Base-by-base conservation (phyloP, 345 rosid species). In the Brassica carinata region DNA sequence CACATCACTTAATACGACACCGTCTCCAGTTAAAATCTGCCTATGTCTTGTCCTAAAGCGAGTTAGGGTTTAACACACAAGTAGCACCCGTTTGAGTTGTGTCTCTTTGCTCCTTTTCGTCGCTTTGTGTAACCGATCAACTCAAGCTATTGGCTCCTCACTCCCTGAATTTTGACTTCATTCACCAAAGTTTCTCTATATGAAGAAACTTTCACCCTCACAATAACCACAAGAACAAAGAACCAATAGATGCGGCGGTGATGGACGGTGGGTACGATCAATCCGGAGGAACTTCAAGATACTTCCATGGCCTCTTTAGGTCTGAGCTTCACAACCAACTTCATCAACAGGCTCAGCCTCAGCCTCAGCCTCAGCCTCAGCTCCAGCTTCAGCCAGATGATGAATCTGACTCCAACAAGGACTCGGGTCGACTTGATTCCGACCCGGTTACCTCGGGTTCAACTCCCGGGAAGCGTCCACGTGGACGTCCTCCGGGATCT, bases 401-500 rank as follows among this genome's bases (percentile, higher is more conserved):
- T 64, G 72, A 69, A 77, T 76, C 53, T 83, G 84, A 69, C 67
- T 68, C 74, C 31, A 81, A 77, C 79, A 85, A 77, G 51, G 85
- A 82, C 31, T 71, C 30, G 10, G 70, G 67, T 62, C 66, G 17
- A 14, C 77, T 57, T 2, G 84, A 81, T 55, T 64, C 84, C 6
- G 84, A 84, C 64, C 82, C 77, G 7, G 77, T 51, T 29, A 85
- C 71, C 69, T 83, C 67, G n/a, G 43, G 79, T 1, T 77, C 85
- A 19, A 63, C 77, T 40, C 30, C 82, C 14, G 77, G 74, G 30
- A 91, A 89, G 61, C 92, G 97, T 30, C 93, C 92, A 6, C 87
- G 97, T 26, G 97, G 97, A 36, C 90, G 97, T 15, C 97, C 97
- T 11, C 78, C 92, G 0, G 97, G 97, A 62, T 91, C 97, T 45